Conservation (phyloP, 257 asterid genomes). For the Cynanchum wilfordii region DNA sequence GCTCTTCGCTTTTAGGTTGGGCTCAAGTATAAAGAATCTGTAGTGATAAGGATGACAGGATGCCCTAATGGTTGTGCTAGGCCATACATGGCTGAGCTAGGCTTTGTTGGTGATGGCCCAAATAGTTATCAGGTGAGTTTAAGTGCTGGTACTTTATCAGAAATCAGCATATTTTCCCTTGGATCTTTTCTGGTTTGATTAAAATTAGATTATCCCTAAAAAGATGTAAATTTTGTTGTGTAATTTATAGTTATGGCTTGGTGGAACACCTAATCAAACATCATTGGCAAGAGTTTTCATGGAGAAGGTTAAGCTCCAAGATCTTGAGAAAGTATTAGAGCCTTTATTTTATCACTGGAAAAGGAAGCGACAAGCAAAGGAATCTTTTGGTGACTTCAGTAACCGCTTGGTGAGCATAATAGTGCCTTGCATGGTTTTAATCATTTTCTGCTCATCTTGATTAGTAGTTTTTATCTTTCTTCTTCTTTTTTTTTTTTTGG, state of each 20-base stretch:
- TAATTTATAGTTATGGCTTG: constrained; percentile 74
- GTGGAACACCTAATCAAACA: constrained; percentile 89
- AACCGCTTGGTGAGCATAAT: constrained; percentile 61
- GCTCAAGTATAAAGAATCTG: constrained; percentile 73
- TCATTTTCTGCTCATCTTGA: not conserved
- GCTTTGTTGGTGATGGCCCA: constrained; percentile 95
- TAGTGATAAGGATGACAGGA: constrained; percentile 89
- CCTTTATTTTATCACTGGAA: constrained; percentile 94
- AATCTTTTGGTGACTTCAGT: constrained; percentile 88
- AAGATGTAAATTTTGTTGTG: not conserved
- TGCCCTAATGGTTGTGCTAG: constrained; percentile 99
- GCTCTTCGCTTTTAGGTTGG: constrained; percentile 62
- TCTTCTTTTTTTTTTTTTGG: not conserved
- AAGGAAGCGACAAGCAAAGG: constrained; percentile 58
- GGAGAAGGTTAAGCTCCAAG: constrained; percentile 89
- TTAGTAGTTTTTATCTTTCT: no score
- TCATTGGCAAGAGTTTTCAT: constrained; percentile 56
- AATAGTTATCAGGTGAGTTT: constrained; percentile 81
- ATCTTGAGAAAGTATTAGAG: constrained; percentile 86
- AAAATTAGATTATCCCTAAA: not conserved
- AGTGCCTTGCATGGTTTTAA: not conserved
- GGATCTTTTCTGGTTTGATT: not conserved
- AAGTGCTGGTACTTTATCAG: not conserved
- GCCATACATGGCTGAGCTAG: constrained; percentile 99
- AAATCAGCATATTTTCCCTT: not conserved